Percentiles rank a stretch among this genome's conserved stretches.
Conservation (phyloP, 495 filamentous ascomycete species). For the Trichoderma orchidacearum region DNA sequence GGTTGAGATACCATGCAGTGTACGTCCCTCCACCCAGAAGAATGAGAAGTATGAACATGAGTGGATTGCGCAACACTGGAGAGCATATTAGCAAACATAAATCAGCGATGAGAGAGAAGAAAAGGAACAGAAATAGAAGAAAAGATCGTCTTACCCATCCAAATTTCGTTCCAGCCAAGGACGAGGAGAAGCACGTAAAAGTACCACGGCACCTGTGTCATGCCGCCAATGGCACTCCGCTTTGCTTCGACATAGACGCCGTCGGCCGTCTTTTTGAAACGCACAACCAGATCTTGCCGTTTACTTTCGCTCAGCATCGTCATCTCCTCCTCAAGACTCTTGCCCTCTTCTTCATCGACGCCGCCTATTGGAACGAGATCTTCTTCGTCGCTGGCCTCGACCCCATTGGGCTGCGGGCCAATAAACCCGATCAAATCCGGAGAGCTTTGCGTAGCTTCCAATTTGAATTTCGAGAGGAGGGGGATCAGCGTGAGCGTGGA, state of each 20-base stretch:
- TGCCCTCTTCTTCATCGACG: slow-evolving; percentile 83
- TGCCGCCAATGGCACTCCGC: slow-evolving; percentile 85
- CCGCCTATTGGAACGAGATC: slow-evolving; percentile 76
- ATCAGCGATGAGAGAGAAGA: too few relatives aligned
- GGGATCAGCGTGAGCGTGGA: slow-evolving; percentile 84
- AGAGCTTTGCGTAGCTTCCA: slow-evolving; percentile 52
- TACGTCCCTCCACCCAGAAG: slow-evolving; percentile 64
- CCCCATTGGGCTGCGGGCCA: slow-evolving; percentile 61
- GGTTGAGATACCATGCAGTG: slow-evolving; percentile 80
- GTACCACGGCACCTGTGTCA: slow-evolving; percentile 87
- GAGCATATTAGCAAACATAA: slow-evolving; percentile 18
- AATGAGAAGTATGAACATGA: slow-evolving; percentile 82
- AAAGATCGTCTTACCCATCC: slow-evolving; percentile 53
- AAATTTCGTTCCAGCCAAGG: slow-evolving; percentile 93
- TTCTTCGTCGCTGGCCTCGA: slow-evolving; percentile 75
- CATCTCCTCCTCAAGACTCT: slow-evolving; percentile 90
- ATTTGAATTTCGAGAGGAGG: slow-evolving; percentile 69
- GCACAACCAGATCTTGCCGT: slow-evolving; percentile 72
- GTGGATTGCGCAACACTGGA: slow-evolving; percentile 77
- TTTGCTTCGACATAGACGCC: slow-evolving; percentile 97
- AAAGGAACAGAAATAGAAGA: slow-evolving; percentile 1
- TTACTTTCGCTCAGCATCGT: slow-evolving; percentile 83
- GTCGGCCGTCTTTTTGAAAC: slow-evolving; percentile 96
- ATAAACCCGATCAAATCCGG: slow-evolving; percentile 75
- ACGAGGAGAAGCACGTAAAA: slow-evolving; percentile 83